phyloP scores from a whole-genome alignment of 2,329 filamentous ascomycete genomes.

The Talaromyces marneffei region DNA sequence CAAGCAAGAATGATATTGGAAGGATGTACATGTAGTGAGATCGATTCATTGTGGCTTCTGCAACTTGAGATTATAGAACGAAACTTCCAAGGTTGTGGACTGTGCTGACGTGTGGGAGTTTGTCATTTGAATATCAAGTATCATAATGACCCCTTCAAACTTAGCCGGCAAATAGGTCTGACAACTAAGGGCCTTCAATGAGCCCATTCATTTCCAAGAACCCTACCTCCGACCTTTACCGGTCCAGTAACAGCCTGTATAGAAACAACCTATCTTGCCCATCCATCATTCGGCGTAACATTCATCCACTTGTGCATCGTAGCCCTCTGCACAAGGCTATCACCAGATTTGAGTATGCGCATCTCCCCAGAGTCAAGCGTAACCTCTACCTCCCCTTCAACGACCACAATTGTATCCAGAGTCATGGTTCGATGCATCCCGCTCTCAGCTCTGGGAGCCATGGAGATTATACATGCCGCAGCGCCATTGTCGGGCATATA shows the following conservation, averaged over 20 bases:
- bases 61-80: too few relatives aligned
- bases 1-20: too few relatives aligned
- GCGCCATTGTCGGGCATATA: slow-evolving; percentile 3
- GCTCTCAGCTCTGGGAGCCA: slow-evolving; percentile 33
- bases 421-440: slow-evolving; percentile 51
- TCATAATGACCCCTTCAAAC: too few relatives aligned
- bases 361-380: slow-evolving; percentile 48
- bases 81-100: too few relatives aligned
- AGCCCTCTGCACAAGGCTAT: slow-evolving; percentile 51
- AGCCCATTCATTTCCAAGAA: slow-evolving; percentile 1
- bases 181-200: too few relatives aligned
- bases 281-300: slow-evolving; percentile 38
- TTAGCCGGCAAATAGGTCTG: too few relatives aligned
- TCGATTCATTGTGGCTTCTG: too few relatives aligned
- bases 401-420: slow-evolving; percentile 50
- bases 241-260: not conserved
- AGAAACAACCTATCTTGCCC: slow-evolving; percentile 43
- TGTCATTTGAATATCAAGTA: too few relatives aligned
- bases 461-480: slow-evolving; percentile 3
- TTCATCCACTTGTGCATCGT: slow-evolving; percentile 54
- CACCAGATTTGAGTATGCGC: slow-evolving; percentile 44
- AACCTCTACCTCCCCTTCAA: slow-evolving; percentile 51
- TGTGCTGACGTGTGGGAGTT: too few relatives aligned
- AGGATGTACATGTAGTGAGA: too few relatives aligned
- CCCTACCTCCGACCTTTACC: not conserved